Evolutionary conservation across 345 rosid genomes (phyloP).

Genomic region (Pistacia integerrima): DNA sequence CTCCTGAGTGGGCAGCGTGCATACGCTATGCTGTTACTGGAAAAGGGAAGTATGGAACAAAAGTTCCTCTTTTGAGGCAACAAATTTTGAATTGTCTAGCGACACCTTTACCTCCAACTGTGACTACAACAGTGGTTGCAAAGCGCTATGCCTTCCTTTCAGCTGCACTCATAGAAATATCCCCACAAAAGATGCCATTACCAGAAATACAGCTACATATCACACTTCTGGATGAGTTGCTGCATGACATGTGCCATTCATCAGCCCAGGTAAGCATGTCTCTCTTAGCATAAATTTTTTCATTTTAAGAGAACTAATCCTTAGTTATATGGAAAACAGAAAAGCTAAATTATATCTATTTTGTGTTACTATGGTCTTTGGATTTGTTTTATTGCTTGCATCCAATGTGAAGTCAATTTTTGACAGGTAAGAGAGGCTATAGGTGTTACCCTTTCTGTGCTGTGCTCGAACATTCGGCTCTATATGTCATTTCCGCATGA

Average conservation of each 20-base stretch:
- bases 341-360: neutral
- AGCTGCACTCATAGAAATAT: conserved; percentile 86
- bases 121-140: conserved; percentile 82
- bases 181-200: conserved; percentile 83
- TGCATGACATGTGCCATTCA: conserved; percentile 87
- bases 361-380: conserved; percentile 2
- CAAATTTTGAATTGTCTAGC: conserved; percentile 80
- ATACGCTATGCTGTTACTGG: conserved; percentile 99
- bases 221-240: conserved; percentile 73
- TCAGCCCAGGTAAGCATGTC: conserved; percentile 84
- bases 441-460: conserved; percentile 79
- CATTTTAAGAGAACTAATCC: neutral
- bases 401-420: conserved; percentile 24
- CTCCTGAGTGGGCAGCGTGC: conserved; percentile 98
- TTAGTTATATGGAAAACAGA: neutral
- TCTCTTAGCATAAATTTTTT: neutral
- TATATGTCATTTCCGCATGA: conserved; percentile 44
- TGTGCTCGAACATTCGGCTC: conserved; percentile 89
- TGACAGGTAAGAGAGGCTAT: conserved; percentile 93
- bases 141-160: conserved; percentile 95
- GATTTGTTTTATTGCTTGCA: neutral
- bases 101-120: conserved; percentile 76
- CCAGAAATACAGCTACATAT: conserved; percentile 73
- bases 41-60: conserved; percentile 88
- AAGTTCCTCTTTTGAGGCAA: conserved; percentile 77